A percentile compares a stretch with the other conserved stretches of the same genome.
These are phyloP conservation scores for Metschnikowia chrysomelidarum DNA, from an alignment of 805 yeast species.

Conservation along the genomic window DNA sequence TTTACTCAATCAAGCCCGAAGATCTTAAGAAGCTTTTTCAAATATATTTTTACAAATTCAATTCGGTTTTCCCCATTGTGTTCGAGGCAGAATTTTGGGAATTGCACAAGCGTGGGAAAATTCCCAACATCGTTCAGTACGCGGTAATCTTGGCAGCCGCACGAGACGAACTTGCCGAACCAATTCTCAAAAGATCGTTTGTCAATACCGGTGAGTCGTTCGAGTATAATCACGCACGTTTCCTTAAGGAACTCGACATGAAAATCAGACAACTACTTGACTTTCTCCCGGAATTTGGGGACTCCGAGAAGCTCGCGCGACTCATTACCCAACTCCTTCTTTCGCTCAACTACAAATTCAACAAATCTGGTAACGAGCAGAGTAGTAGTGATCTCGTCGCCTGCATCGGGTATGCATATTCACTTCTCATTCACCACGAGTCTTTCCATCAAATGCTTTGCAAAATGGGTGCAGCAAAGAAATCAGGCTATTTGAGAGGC, in stretches of 20 bases:
- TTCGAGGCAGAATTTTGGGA: conserved; percentile 39
- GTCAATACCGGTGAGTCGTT: conserved; percentile 4
- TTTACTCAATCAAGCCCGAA: conserved; percentile 12
- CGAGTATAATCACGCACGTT: conserved; percentile 9
- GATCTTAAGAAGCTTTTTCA: conserved; percentile 26
- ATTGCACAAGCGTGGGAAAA: conserved; percentile 29
- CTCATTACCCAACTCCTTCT: conserved; percentile 22
- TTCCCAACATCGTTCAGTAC: conserved; percentile 41
- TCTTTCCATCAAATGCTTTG: conserved; percentile 15
- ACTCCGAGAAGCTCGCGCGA: conserved; percentile 21
- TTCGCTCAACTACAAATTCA: conserved; percentile 19
- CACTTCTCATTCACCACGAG: conserved; percentile 21
- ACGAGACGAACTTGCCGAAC: conserved; percentile 31
- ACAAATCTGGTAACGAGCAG: conserved; percentile 24
- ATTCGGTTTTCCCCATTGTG: conserved; percentile 41
- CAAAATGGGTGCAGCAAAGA: conserved; percentile 14
- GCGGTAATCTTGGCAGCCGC: conserved; percentile 44
- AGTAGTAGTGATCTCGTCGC: conserved; percentile 23
- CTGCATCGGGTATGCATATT: conserved; percentile 19
- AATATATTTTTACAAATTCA: conserved; percentile 39
- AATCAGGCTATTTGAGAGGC: conserved; percentile 14
- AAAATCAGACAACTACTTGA: conserved; percentile 22
- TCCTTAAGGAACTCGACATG: conserved; percentile 18
- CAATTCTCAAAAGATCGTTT: conserved; percentile 18
- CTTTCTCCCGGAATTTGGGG: conserved; percentile 24